Percentiles rank a stretch among this genome's conserved stretches.
Conservation (phyloP, 192 early-diverging fungal species). For the Geosiphon pyriformis region DNA sequence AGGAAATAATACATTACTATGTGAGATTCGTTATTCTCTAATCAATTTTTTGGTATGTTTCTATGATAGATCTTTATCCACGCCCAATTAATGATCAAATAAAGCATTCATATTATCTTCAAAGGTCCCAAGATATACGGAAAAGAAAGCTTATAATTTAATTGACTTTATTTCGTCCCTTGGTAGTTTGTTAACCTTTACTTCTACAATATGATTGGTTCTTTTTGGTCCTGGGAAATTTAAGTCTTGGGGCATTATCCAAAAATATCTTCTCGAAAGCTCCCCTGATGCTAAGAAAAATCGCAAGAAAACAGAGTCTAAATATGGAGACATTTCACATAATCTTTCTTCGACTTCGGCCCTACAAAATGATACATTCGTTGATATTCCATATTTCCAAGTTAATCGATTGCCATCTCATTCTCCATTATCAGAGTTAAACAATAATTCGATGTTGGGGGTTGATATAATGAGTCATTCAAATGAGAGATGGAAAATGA, state of each 20-base stretch:
- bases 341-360: too few relatives aligned
- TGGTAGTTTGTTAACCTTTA: not conserved
- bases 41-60: not conserved
- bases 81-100: not conserved
- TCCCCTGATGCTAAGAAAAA: conserved; percentile 28
- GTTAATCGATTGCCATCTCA: too few relatives aligned
- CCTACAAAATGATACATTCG: too few relatives aligned
- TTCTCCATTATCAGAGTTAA: too few relatives aligned
- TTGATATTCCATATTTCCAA: too few relatives aligned
- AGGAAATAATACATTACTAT: not conserved
- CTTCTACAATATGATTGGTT: conserved; percentile 30
- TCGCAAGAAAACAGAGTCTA: too few relatives aligned
- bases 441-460: too few relatives aligned
- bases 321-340: too few relatives aligned
- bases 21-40: not conserved
- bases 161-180: not conserved
- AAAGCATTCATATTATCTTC: not conserved
- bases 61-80: not conserved
- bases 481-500: too few relatives aligned
- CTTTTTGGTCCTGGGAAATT: conserved; percentile 35
- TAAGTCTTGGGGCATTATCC: conserved; percentile 37
- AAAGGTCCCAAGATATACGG: not conserved
- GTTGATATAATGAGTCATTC: too few relatives aligned
- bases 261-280: conserved; percentile 29
- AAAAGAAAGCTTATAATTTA: not conserved